Base-by-base conservation (phyloP, 2,329 filamentous ascomycete species). In the Aspergillus novoparasiticus region DNA sequence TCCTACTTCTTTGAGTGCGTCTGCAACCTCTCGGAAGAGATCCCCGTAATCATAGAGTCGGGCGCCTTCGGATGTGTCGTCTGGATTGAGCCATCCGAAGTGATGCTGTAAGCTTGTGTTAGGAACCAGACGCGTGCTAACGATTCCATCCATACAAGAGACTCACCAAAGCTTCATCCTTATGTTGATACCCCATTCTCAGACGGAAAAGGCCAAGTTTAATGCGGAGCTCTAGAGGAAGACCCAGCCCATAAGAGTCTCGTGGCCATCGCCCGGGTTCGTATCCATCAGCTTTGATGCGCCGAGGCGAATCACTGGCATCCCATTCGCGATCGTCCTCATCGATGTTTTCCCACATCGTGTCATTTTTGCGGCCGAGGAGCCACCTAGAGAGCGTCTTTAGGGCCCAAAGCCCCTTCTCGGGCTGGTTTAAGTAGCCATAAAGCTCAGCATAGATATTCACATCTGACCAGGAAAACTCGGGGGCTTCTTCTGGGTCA, bases 291-390 rank as follows among this genome's bases (percentile, higher is more conserved):
- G 91, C 84, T 62, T 84, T 78, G 2, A 81, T 76, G 62, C 94
- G 88, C 64, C 95, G 82, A 14, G 86, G 89, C 23, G 85, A 82
- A 72, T 93, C 87, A 51, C 89, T 85, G 6, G 86, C 78, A 75
- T 99, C 95, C 87, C 93, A 99, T 78, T 99, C 95, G 61, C 93
- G 86, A 75, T 97, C 93, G 73, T 97, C 92, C 6, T 86, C 82
- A 34, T 85, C 81, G 67, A 85, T 83, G 10, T 84, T 75, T 62
- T 96, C 90, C 95, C 95, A 99, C 71, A 88, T 92, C 0, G 72
- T 77, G 75, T 99, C 94, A 5, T 85, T 81, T 41, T 84, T 81
- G 56, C 95, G 88, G 10, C 92, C 91, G 45, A 97, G 82, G 60
- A 97, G 83, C 93, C 93, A 97, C 61, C 96, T 85, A 26, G 90